These are phyloP conservation scores for Torulaspora franciscae DNA, from an alignment of 805 yeast genomes.

Conservation along the genomic window DNA sequence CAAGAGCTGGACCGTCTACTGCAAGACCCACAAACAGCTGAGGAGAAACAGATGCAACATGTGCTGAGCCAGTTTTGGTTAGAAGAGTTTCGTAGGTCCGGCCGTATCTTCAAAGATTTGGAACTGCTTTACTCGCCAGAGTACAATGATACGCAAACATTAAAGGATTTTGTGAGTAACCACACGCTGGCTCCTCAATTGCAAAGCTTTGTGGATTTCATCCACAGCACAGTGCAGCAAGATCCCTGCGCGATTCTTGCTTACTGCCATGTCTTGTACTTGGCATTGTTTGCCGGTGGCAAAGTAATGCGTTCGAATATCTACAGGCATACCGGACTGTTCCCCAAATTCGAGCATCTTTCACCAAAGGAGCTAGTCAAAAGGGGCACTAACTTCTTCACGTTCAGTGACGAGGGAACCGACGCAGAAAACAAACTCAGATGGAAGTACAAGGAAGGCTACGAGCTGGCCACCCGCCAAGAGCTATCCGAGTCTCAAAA, in stretches of 20 bases:
- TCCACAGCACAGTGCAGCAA: slow-evolving; percentile 46
- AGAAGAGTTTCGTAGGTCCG: slow-evolving; percentile 63
- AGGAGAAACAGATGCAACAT: slow-evolving; percentile 43
- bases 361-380: slow-evolving; percentile 57
- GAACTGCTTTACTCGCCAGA: slow-evolving; percentile 58
- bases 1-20: slow-evolving; percentile 44
- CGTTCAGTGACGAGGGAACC: slow-evolving; percentile 51
- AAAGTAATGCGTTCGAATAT: slow-evolving; percentile 63
- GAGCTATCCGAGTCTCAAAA: slow-evolving; percentile 67
- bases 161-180: slow-evolving; percentile 9
- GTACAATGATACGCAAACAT: slow-evolving; percentile 16
- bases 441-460: slow-evolving; percentile 63
- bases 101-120: slow-evolving; percentile 55
- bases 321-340: slow-evolving; percentile 60
- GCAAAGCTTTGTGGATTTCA: slow-evolving; percentile 58
- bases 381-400: slow-evolving; percentile 61
- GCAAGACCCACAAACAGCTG: slow-evolving; percentile 42
- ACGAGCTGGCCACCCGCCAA: slow-evolving; percentile 71
- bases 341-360: slow-evolving; percentile 68
- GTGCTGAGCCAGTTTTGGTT: slow-evolving; percentile 60
- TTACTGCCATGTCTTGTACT: slow-evolving; percentile 78
- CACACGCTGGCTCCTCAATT: slow-evolving; percentile 48
- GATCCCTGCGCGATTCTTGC: slow-evolving; percentile 73
- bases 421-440: slow-evolving; percentile 64
- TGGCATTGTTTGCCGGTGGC: slow-evolving; percentile 86